Evolutionary conservation across 768 basidiomycete species (phyloP), one percentile per base, ranked within the genome.

Genomic region (Calocybe gangraenosa): DNA sequence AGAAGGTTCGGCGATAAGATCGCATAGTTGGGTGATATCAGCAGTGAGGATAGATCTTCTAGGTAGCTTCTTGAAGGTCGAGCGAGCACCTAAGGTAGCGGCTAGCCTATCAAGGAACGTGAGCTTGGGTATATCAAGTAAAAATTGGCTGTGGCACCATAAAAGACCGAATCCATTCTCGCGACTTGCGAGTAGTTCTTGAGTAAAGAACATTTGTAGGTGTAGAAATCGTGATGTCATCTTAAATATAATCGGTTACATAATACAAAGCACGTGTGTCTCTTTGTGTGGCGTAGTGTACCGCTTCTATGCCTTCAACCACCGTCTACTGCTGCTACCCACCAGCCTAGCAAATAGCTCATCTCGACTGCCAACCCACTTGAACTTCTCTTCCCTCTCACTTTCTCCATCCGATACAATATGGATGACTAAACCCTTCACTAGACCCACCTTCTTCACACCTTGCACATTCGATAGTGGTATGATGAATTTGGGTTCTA

Each of bases 111-210:
- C 20, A 37, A 25, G n/a, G 30, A 21, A 14, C 23, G 8, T 32
- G 15, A 14, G 25, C 19, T 30, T 22, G 18, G 22, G 15, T 25
- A 36, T 22, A 20, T 30, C 19, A 11, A 7, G 8, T 3, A 23
- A 37, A 19, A 35, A n/a, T 1, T 11, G 25, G 1, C 15, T n/a
- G 21, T 21, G 19, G 47, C 61, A 89, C 90, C 90, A 92, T 15
- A 92, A 71, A n/a, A 92, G 76, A 46, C 92, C 92, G 57, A 89
- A 92, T 11, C 92, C 89, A 53, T 84, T 90, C 55, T 94, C 90
- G 48, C 91, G 73, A 55, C 78, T 82, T 15, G 85, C 79, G 19
- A 95, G 70, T 3, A 94, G 65, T 40, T 93, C 91, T 6, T 84
- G 71, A 34, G 88, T 79, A 64, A 91, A 95, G 70, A 95, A 95